A percentile compares a stretch with the other conserved stretches of the same genome.
Evolutionary conservation across 1,284 basidiomycete species (phyloP).

Genomic region (Taiwanofungus camphoratus): DNA sequence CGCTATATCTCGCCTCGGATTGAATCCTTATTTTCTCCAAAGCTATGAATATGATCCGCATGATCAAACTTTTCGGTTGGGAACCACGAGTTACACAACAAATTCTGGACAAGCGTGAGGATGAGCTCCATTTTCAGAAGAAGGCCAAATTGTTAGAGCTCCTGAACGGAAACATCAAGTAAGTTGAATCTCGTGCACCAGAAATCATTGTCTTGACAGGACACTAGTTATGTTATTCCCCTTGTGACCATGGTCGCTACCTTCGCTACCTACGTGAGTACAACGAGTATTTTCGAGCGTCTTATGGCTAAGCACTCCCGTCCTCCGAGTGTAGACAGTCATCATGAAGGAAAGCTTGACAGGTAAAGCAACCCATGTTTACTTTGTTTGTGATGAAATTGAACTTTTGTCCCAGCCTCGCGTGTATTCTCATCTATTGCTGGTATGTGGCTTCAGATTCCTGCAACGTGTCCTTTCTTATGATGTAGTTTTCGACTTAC

Average conservation of each 20-base stretch:
- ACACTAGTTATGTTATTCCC: conserved; percentile 52
- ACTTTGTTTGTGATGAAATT: conserved; percentile 18
- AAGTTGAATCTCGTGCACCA: background rate
- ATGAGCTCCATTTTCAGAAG: conserved; percentile 48
- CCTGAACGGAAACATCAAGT: conserved; percentile 30
- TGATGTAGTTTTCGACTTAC: conserved; percentile 28
- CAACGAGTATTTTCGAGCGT: background rate
- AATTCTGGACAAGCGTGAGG: conserved; percentile 43
- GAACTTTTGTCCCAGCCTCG: conserved; percentile 22
- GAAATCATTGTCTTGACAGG: too few relatives aligned
- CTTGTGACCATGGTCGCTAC: conserved; percentile 67
- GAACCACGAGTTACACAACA: conserved; percentile 39
- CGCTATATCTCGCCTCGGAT: background rate
- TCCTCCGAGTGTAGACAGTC: conserved; percentile 28
- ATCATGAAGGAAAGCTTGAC: conserved; percentile 30
- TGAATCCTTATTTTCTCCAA: background rate
- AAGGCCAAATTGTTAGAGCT: conserved; percentile 35
- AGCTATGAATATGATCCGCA: conserved; percentile 7
- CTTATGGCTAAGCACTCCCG: background rate
- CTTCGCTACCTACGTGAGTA: conserved; percentile 50
- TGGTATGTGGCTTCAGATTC: conserved; percentile 18
- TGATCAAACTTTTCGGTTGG: conserved; percentile 52
- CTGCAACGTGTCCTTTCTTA: background rate
- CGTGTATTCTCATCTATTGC: conserved; percentile 38
- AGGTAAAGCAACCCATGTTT: conserved; percentile 12